Evolutionary conservation across 2,329 filamentous ascomycete genomes (phyloP).

Genomic region (Monilinia aucupariae): DNA sequence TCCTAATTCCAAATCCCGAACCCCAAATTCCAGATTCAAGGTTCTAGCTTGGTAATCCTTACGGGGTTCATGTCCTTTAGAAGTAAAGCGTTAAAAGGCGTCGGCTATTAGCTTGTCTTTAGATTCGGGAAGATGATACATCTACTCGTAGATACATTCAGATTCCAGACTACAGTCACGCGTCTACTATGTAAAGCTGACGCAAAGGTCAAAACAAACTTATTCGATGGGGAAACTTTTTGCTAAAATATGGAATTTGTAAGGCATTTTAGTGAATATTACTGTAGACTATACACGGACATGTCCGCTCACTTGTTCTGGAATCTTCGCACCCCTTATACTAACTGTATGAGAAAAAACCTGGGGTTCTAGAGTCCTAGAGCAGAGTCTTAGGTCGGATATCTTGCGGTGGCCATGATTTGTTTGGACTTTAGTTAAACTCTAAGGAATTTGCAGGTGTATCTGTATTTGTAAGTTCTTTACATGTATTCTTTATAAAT

Average conservation of each 20-base stretch:
- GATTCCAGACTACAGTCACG: background rate
- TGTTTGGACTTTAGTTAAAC: background rate
- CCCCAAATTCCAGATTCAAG: background rate
- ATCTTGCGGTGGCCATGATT: background rate
- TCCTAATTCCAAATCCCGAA: too few species aligned
- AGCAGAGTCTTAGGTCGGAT: background rate
- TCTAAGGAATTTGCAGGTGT: too few species aligned
- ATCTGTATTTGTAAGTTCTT: too few species aligned
- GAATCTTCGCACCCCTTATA: too few species aligned
- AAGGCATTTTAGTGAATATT: too few species aligned
- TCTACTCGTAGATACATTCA: too few species aligned
- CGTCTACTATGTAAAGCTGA: background rate
- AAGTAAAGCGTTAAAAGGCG: background rate
- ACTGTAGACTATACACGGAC: too few species aligned
- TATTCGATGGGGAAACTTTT: background rate
- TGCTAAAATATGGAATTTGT: background rate
- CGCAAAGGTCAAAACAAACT: background rate
- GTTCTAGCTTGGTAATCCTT: background rate
- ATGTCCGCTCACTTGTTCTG: slow-evolving; percentile 1
- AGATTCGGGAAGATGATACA: too few species aligned
- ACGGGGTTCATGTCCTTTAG: background rate
- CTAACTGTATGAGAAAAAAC: background rate
- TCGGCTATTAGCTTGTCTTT: slow-evolving; percentile 6
- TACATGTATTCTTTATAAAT: too few species aligned
- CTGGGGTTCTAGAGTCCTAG: background rate